Evolutionary conservation across 2,329 filamentous ascomycete genomes (phyloP).

Genomic region (Acarospora socialis): DNA sequence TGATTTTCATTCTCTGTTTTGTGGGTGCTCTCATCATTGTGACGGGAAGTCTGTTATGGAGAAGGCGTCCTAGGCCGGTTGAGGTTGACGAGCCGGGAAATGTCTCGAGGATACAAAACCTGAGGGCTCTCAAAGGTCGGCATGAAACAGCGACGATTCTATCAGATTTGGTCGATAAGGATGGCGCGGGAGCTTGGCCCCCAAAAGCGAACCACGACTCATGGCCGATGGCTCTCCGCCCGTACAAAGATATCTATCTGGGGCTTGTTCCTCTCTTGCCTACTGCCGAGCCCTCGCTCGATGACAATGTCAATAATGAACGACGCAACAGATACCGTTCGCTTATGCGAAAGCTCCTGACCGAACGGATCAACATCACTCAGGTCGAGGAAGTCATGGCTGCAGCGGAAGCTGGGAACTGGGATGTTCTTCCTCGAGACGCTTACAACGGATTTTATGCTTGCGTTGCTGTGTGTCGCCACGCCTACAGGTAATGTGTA

Average conservation of each 20-base stretch:
- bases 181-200: conserved; percentile 17
- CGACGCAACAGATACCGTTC: conserved; percentile 15
- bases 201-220: conserved; percentile 13
- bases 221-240: conserved; percentile 19
- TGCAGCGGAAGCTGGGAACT: conserved; percentile 16
- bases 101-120: not conserved
- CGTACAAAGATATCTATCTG: conserved; percentile 21
- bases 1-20: too few relatives aligned
- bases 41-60: too few relatives aligned
- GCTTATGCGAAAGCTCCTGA: conserved; percentile 13
- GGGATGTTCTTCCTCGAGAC: conserved; percentile 18
- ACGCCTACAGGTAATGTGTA: conserved; percentile 19
- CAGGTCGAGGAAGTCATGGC: conserved; percentile 15
- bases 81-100: conserved; percentile 2
- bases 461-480: conserved; percentile 20
- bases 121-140: conserved; percentile 1
- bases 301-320: conserved; percentile 17
- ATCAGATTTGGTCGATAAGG: conserved; percentile 10
- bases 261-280: conserved; percentile 19
- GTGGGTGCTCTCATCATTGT: too few relatives aligned
- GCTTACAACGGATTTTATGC: conserved; percentile 23
- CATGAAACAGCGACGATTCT: conserved; percentile 8
- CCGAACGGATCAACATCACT: conserved; percentile 15
- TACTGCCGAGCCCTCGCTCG: conserved; percentile 13
- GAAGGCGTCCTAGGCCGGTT: too few relatives aligned